These are phyloP conservation scores for Lophiotrema nucula DNA, from an alignment of 495 filamentous ascomycete species.

Conservation along the genomic window DNA sequence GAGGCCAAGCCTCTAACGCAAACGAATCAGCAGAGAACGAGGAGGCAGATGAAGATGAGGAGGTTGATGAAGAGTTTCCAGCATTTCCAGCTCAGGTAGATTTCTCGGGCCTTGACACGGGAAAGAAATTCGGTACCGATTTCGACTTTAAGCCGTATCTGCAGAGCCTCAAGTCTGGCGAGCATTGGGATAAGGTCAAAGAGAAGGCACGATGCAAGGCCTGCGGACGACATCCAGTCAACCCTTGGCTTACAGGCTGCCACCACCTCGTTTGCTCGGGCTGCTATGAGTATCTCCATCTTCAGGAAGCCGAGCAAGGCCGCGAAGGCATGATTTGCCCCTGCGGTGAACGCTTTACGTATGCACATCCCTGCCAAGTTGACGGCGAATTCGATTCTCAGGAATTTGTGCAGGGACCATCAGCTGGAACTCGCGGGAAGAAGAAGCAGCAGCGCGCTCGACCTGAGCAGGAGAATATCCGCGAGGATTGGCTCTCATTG, in stretches of 20 bases:
- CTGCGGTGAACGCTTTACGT: conserved; percentile 12
- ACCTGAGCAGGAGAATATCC: conserved; percentile 15
- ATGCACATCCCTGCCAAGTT: not conserved
- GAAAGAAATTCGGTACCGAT: conserved; percentile 13
- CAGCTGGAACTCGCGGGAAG: conserved; percentile 7
- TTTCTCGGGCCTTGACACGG: conserved; percentile 14
- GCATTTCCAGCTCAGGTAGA: not conserved
- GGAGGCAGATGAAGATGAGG: conserved; percentile 1
- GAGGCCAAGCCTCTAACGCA: not conserved
- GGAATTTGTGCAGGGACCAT: not conserved
- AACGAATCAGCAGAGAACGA: not conserved
- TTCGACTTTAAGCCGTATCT: conserved; percentile 42
- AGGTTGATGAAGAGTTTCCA: not conserved
- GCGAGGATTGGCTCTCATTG: conserved; percentile 38
- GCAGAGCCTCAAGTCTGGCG: conserved; percentile 30
- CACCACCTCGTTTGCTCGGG: conserved; percentile 50
- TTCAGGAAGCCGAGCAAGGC: conserved; percentile 28
- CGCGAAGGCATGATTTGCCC: conserved; percentile 19
- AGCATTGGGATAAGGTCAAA: conserved; percentile 37
- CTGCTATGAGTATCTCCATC: conserved; percentile 43
- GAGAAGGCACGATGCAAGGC: conserved; percentile 40
- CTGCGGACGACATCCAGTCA: conserved; percentile 38
- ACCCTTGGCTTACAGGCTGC: conserved; percentile 47
- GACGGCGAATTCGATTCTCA: not conserved
- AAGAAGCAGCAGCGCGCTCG: conserved; percentile 6